These are phyloP conservation scores for Globisporangium okanoganense DNA, from an alignment of 352 stramenopile species.

Conservation along the genomic window DNA sequence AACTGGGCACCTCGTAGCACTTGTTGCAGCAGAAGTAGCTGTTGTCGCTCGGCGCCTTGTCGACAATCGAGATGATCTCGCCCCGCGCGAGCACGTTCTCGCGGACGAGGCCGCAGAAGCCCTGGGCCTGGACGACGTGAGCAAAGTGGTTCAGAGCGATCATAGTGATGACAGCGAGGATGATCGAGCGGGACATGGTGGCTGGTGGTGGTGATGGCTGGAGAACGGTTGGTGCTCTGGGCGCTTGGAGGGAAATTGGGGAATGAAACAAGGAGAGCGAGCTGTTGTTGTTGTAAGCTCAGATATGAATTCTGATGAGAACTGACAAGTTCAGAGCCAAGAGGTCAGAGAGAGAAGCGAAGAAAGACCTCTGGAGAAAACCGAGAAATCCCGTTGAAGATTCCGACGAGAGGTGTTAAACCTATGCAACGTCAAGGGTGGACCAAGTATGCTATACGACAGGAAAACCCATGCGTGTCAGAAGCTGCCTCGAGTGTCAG, in stretches of 20 bases:
- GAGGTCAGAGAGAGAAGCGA: too few species aligned
- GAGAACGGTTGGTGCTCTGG: background rate
- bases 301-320: too few species aligned
- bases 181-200: background rate
- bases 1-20: background rate
- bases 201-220: background rate
- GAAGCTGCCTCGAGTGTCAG: too few species aligned
- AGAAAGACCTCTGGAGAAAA: too few species aligned
- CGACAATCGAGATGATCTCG: background rate
- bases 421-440: too few species aligned
- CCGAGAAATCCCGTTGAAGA: too few species aligned
- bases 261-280: too few species aligned
- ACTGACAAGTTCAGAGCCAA: too few species aligned
- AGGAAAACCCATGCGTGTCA: too few species aligned
- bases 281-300: too few species aligned
- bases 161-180: background rate
- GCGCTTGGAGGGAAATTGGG: background rate
- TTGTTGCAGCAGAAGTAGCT: slow-evolving; percentile 1
- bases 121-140: background rate
- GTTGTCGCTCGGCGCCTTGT: background rate
- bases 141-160: background rate
- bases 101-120: background rate
- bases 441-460: too few species aligned
- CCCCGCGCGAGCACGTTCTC: background rate
- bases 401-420: too few species aligned